phyloP scores from a whole-genome alignment of 768 basidiomycete species.

The Pisolithus orientalis region DNA sequence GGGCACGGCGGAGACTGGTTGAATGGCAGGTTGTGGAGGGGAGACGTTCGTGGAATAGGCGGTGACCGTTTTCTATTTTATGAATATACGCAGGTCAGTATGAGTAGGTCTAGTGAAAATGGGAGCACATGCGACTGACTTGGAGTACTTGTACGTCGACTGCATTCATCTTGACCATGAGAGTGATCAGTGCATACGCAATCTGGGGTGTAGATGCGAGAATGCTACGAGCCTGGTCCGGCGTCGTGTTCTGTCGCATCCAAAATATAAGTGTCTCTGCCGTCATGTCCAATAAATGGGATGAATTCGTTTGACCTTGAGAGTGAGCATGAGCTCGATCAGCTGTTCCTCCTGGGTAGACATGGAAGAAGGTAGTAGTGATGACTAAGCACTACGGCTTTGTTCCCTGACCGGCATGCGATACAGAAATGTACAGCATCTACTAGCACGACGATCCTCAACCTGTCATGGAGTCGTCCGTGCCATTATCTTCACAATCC shows the following conservation, averaged over 20 bases:
- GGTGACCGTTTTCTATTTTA: conserved; percentile 53
- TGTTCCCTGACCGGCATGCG: too few species aligned
- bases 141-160: conserved; percentile 72
- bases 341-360: conserved; percentile 60
- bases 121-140: conserved; percentile 31
- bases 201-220: conserved; percentile 70
- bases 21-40: conserved; percentile 13
- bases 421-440: too few species aligned
- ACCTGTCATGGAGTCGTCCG: too few species aligned
- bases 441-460: too few species aligned
- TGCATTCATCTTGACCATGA: conserved; percentile 75
- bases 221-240: conserved; percentile 60
- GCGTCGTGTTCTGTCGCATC: conserved; percentile 58
- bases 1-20: conserved; percentile 38
- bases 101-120: neutral
- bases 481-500: too few species aligned
- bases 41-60: conserved; percentile 33
- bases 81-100: too few species aligned
- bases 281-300: neutral
- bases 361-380: conserved; percentile 28
- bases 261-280: neutral
- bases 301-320: conserved; percentile 40
- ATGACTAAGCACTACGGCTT: neutral
- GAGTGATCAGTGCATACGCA: conserved; percentile 66
- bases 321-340: conserved; percentile 66